Base-by-base conservation (phyloP, 1,284 basidiomycete species). In the Termitomyces sp. region DNA sequence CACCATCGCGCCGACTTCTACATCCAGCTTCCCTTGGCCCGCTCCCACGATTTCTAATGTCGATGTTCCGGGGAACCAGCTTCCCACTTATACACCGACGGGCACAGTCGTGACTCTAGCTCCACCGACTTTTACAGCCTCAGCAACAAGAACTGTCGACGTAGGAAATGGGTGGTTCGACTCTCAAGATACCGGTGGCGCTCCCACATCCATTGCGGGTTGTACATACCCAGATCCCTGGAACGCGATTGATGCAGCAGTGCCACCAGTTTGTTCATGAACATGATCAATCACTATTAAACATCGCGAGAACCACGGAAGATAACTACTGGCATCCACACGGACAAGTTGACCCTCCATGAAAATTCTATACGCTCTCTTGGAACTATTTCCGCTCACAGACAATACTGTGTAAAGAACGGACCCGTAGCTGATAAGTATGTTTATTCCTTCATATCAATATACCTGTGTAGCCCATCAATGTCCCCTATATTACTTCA, bases 161-260 rank as follows among this genome's bases (percentile, higher is more conserved):
- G 70, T 76, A 2, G 87, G 83, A 5, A 75, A 79, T 60, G 92
- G 91, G 6, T 95, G 93, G 93, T 75, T 75, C 44, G 77, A 91
- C 62, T 40, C 72, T 3, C 61, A 68, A 53, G 89, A 88, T 65
- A 83, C 74, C 16, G 68, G 71, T 6, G 63, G 68, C 34, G 78
- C 76, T 41, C 78, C 80, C n/a, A 84, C 81, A 5, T 62, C 78
- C 4, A 76, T 88, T 51, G 65, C 75, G 28, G 83, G 81, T 7
- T 90, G 88, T 58, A 69, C 64, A 26, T 89, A 89, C 60, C 85
- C 54, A 19, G 69, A 83, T 58, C 72, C 81, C 16, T 90, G 82
- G 81, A 69, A 77, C 49, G 80, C 83, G 1, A 59, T 68, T n/a
- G 66, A 66, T 38, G 72, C 65, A 13, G 55, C 73, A 19, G 66